Base-by-base conservation (phyloP, 2,329 filamentous ascomycete species). In the Colletotrichum sp. region DNA sequence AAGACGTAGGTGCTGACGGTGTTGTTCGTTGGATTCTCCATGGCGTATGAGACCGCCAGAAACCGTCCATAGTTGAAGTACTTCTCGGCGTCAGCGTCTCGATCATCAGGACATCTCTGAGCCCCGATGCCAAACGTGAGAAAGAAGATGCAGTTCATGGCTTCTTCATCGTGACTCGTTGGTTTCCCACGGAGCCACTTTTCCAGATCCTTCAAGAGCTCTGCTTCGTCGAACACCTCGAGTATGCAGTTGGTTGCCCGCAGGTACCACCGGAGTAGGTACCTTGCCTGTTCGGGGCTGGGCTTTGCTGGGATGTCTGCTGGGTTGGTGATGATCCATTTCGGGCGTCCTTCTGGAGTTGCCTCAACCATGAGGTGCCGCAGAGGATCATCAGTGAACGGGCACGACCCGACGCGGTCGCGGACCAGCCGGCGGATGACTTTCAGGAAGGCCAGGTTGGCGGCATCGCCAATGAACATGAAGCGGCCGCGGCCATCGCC, bases 401-500 rank as follows among this genome's bases (percentile, higher is more conserved):
- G 34, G 59, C 84, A 84, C 5, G 78, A 78, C 6, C 83, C 84
- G 6, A 85, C 68, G 18, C 80, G 79, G 26, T 81, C 79, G 6
- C 79, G 79, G 0, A 84, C 82, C 21, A 85, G 78, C 5, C 83
- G 80, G 1, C 84, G 81, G 16, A 85, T 84, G 26, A 82, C 82
- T 32, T 85, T 82, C 2, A 85, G 76, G 32, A 85, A 84, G 0
- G 82, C 82, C 8, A 85, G 34, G 6, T 82, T 84, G 9, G 83
- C 82, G 21, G 83, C 83, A 75, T 85, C 83, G n/a, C 83, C 83
- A 32, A 85, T 81, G 63, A 84, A 85, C 79, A 85, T 82, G 78
- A 83, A 83, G 34, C 80, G 81, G 18, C 82, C 83, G 44, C 81
- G 79, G 8, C 80, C 82, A 36, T 84, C 83, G 52, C 83, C 79